Base-by-base conservation (phyloP, 495 filamentous ascomycete genomes). In the Aspergillus incahuasiensis region DNA sequence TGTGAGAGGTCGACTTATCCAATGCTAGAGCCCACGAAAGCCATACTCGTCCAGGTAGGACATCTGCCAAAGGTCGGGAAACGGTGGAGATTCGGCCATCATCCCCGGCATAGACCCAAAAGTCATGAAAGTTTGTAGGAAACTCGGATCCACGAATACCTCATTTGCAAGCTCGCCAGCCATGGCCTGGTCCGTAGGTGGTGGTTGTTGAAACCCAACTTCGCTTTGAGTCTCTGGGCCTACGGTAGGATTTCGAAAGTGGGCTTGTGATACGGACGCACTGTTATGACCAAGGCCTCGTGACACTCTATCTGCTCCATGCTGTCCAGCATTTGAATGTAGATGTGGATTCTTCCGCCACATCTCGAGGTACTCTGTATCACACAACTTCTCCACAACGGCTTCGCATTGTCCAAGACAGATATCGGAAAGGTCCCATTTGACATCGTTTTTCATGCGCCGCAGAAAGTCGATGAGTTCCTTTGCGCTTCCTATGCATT, bases 1-100 rank as follows among this genome's bases (percentile, higher is more conserved):
- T n/a, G n/a, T n/a, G 25, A 28, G 25, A 8, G 8, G 25, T 8
- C 8, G 25, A 28, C 25, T 8, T 28, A 8, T 28, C 25, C 25
- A 8, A 28, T 28, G 25, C 22, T 51, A 51, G n/a, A 51, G 7
- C n/a, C 48, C 48, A 5, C 48, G 48, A 21, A 16, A 24, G 12
- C 21, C 24, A 34, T 54, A 54, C 11, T 45, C 51, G 18, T 54
- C 51, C 19, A 43, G 12, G 9, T 44, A 35, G 16, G 40, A 41
- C 51, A 54, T 54, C 25, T 54, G 51, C 51, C 51, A 54, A 12
- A 54, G 42, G 30, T 54, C 51, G 7, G 51, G 51, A 24, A 54
- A 54, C 25, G 40, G 5, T 1, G 40, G 40, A n/a, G 28, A 44
- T 18, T 54, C 51, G n/a, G 42, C n/a, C 28, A 54, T 35, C 25